phyloP scores from a whole-genome alignment of 1,284 basidiomycete genomes.

The Athelia sp. region DNA sequence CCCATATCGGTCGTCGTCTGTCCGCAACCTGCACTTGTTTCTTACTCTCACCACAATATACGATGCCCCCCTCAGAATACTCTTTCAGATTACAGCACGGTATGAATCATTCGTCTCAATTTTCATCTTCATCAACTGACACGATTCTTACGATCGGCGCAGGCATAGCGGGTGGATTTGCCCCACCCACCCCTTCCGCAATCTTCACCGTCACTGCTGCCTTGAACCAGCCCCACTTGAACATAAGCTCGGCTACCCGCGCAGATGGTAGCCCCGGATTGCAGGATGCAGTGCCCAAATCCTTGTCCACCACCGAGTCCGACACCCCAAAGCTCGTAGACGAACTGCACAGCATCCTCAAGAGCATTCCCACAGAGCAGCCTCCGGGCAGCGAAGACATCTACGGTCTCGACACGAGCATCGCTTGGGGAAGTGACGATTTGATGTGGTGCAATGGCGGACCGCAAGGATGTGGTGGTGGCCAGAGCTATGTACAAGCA shows the following conservation, averaged over 20 bases:
- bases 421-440: slow-evolving; percentile 54
- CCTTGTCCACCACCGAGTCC: slow-evolving; percentile 29
- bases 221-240: slow-evolving; percentile 29
- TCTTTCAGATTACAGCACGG: slow-evolving; percentile 36
- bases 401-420: slow-evolving; percentile 64
- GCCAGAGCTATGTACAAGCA: slow-evolving; percentile 41
- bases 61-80: slow-evolving; percentile 31
- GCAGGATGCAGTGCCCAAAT: slow-evolving; percentile 37
- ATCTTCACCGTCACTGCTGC: slow-evolving; percentile 47
- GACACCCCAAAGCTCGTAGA: slow-evolving; percentile 36
- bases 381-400: slow-evolving; percentile 64
- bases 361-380: slow-evolving; percentile 48
- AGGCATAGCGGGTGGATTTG: slow-evolving; percentile 75
- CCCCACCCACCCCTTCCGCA: slow-evolving; percentile 56
- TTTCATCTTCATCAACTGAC: too few relatives aligned
- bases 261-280: slow-evolving; percentile 41
- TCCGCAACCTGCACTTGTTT: too few relatives aligned
- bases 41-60: slow-evolving; percentile 1
- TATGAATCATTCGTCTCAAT: slow-evolving; percentile 5
- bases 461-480: slow-evolving; percentile 52
- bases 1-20: too few relatives aligned
- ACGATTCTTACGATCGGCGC: slow-evolving; percentile 1
- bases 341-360: slow-evolving; percentile 55
- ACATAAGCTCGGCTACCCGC: slow-evolving; percentile 43
- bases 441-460: slow-evolving; percentile 60